Evolutionary conservation across 257 asterid species (phyloP), one percentile per base, ranked within the genome.

Genomic region (Eucommia ulmoides): DNA sequence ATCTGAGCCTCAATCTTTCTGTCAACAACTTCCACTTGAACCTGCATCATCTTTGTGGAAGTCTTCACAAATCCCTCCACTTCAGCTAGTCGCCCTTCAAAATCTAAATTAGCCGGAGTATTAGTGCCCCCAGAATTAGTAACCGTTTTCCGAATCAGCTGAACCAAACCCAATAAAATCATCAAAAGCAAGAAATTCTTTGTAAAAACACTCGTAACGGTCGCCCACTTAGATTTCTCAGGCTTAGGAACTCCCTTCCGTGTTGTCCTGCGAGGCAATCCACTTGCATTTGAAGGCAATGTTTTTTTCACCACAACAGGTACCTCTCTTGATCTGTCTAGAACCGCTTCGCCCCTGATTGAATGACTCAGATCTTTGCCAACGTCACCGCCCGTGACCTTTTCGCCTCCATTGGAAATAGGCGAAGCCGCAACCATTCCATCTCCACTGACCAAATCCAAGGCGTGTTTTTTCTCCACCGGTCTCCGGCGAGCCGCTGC

Each of bases 1-100:
- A 85, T 51, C 47, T 62, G 74, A 25, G 71, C 76, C 51, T 75
- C 88, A 4, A 74, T 24, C 62, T 78, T 80, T 22, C 41, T 47
- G 64, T 82, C 96, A 22, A 84, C 63, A 1, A 77, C 89, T 18
- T 72, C 76, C 53, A 88, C 80, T 70, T 88, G 97, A 24, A 88
- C 81, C 63, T 84, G 95, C 87, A 82, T 67, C 59, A 83, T 84
- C 62, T 76, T 78, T 53, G 72, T 48, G 1, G 87, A 66, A 50
- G 58, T 78, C 25, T 65, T 74, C 46, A 83, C 74, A 50, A 73
- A 76, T 67, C 57, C 67, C 69, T 78, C 83, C 60, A 81, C 57
- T 55, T 80, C 80, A 1, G 78, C 71, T 19, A 80, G 26, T 52
- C 70, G 83, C 24, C 87, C 87, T 1, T 80, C 78, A 1, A 67